Evolutionary conservation across 192 early-diverging fungal species (phyloP).

Genomic region (Borealophlyctis nickersoniae): DNA sequence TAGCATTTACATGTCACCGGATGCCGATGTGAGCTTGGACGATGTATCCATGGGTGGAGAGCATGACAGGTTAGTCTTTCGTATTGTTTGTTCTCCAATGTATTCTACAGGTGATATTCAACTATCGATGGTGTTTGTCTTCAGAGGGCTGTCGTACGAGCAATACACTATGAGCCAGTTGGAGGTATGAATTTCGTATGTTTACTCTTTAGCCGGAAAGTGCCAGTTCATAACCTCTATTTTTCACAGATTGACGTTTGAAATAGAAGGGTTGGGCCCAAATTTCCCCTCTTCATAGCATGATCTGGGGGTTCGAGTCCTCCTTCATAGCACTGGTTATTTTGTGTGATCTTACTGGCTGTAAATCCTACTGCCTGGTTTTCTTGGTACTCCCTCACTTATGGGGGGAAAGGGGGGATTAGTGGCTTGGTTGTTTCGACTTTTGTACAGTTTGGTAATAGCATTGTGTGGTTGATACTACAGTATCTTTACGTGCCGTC

Average conservation of each 20-base stretch:
- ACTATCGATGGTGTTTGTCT: background rate
- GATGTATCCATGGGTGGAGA: conserved; percentile 30
- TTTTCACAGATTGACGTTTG: background rate
- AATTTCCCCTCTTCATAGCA: background rate
- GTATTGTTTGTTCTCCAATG: background rate
- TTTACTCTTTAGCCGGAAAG: background rate
- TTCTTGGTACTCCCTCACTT: too few relatives aligned
- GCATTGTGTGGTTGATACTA: too few relatives aligned
- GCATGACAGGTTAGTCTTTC: conserved; percentile 16
- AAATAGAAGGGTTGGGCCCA: background rate
- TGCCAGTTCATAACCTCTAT: background rate
- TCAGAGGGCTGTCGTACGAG: conserved; percentile 51
- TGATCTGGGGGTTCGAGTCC: background rate
- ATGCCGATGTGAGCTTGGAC: conserved; percentile 35
- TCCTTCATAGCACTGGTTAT: background rate
- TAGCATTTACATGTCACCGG: conserved; percentile 33
- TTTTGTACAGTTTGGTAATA: too few relatives aligned
- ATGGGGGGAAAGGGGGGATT: too few relatives aligned
- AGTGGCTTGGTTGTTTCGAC: too few relatives aligned
- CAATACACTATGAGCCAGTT: conserved; percentile 67
- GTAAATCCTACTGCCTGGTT: too few relatives aligned
- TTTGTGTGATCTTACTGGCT: too few relatives aligned
- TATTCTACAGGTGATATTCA: background rate
- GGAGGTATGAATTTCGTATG: conserved; percentile 40
- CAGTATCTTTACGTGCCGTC: too few relatives aligned